Evolutionary conservation across 805 yeast species (phyloP).

Genomic region (Teunomyces tritomae): DNA sequence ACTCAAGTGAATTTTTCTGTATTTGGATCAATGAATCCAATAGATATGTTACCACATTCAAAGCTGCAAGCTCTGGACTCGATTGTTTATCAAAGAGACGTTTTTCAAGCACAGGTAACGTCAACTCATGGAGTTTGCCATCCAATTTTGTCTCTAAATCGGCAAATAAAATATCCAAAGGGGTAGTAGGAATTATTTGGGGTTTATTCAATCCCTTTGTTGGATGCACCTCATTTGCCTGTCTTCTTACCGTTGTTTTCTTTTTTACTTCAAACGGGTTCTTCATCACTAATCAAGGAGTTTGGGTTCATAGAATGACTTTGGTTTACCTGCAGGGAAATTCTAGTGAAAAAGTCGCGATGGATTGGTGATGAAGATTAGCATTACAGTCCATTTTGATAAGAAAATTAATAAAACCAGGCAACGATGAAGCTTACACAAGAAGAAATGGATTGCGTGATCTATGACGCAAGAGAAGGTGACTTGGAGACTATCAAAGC

Average conservation of each 20-base stretch:
- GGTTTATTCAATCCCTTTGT: constrained; percentile 34
- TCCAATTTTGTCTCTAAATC: constrained; percentile 24
- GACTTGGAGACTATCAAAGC: constrained; percentile 74
- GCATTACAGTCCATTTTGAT: not conserved
- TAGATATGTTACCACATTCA: constrained; percentile 31
- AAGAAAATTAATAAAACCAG: not conserved
- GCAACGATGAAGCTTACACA: constrained; percentile 37
- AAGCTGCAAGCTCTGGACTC: not conserved
- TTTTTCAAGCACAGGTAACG: constrained; percentile 9
- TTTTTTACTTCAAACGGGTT: constrained; percentile 32
- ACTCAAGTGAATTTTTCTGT: constrained; percentile 33
- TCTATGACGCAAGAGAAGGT: constrained; percentile 84
- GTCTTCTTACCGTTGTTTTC: constrained; percentile 28
- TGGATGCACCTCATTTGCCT: constrained; percentile 31
- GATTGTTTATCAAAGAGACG: not conserved
- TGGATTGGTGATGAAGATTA: not conserved
- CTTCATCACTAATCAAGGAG: constrained; percentile 8
- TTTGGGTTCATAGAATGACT: no score
- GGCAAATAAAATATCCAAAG: constrained; percentile 34
- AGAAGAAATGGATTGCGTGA: constrained; percentile 80
- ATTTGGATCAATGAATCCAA: constrained; percentile 37
- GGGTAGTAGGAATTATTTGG: constrained; percentile 24
- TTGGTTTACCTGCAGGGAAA: constrained; percentile 1
- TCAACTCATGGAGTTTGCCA: constrained; percentile 22
- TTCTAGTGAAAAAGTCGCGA: not conserved